Evolutionary conservation across 441 rosid genomes (phyloP).

Genomic region (Eugenia klotzschiana): DNA sequence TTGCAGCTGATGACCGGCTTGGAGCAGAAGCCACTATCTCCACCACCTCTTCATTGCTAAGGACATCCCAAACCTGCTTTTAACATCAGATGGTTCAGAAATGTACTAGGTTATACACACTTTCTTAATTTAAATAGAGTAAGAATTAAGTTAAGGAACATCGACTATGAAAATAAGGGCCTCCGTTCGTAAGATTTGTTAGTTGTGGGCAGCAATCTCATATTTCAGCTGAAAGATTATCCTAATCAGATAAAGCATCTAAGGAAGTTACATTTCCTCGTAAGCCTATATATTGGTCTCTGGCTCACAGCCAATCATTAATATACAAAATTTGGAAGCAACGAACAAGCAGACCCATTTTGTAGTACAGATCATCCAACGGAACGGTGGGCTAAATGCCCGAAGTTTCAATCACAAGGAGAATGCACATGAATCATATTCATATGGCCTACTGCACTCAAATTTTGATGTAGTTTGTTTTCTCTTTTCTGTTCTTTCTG

Average conservation of each 20-base stretch:
- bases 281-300: neutral
- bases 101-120: neutral
- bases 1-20: conserved; percentile 70
- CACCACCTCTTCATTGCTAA: conserved; percentile 94
- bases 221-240: no score
- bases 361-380: neutral
- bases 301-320: neutral
- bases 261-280: neutral
- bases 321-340: neutral
- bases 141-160: no score
- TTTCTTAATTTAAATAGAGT: neutral
- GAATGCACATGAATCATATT: neutral
- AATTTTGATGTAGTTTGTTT: neutral
- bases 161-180: no score
- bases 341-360: neutral
- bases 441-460: neutral
- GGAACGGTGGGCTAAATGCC: neutral
- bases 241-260: no score
- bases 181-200: no score
- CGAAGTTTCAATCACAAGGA: neutral
- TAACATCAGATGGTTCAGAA: neutral
- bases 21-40: conserved; percentile 76
- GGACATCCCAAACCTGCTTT: conserved; percentile 87
- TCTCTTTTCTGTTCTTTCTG: neutral
- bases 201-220: no score